Conservation (phyloP, 192 early-diverging fungal genomes). For the Backusella psychrophila region DNA sequence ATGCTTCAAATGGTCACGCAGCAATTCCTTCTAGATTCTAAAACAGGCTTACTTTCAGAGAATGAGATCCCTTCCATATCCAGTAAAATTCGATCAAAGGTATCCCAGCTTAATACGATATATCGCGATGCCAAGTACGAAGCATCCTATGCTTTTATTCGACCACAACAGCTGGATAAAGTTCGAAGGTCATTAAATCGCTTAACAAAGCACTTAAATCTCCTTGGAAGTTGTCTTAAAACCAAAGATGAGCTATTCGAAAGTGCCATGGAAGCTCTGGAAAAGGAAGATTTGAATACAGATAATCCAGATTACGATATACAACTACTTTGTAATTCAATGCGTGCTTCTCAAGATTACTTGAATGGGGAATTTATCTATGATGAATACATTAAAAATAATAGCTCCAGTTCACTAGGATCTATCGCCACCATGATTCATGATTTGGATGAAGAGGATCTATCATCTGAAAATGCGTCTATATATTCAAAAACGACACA, state of each 20-base stretch:
- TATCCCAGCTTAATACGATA: constrained; percentile 29
- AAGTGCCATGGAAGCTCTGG: background rate
- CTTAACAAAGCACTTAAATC: constrained; percentile 31
- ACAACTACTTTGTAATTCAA: background rate
- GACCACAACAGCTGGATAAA: constrained; percentile 13
- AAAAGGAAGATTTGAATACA: background rate
- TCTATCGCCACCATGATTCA: background rate
- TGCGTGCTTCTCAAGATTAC: background rate
- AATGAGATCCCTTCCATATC: constrained; percentile 8
- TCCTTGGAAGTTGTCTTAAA: constrained; percentile 28
- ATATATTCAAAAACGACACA: constrained; percentile 16
- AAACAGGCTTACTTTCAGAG: background rate
- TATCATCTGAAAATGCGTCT: background rate
- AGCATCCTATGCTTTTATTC: constrained; percentile 30
- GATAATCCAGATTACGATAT: background rate
- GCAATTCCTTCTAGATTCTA: constrained; percentile 32
- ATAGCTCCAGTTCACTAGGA: background rate
- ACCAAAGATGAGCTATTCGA: constrained; percentile 32
- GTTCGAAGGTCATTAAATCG: constrained; percentile 22
- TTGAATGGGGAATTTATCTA: background rate
- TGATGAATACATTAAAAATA: background rate
- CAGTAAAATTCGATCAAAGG: constrained; percentile 19
- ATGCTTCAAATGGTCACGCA: constrained; percentile 34
- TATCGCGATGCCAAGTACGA: constrained; percentile 39
- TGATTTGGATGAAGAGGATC: background rate